Conservation (phyloP, 164 flowering plant species). For the Kalanchoe fedtschenkoi region DNA sequence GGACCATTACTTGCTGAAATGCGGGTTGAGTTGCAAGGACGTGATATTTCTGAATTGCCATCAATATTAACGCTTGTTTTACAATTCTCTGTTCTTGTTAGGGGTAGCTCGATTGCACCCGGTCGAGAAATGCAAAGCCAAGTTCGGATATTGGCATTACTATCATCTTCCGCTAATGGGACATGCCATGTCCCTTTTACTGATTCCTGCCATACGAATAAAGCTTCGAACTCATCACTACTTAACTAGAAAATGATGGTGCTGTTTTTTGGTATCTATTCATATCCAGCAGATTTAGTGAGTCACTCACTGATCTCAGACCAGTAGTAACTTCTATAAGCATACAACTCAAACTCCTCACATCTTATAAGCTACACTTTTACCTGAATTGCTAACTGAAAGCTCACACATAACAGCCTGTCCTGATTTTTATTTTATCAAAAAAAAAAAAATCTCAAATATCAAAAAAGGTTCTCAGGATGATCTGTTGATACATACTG, state of each 20-base stretch:
- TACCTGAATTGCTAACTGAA: no score
- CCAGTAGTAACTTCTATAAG: no score
- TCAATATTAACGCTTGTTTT: background rate
- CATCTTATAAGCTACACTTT: no score
- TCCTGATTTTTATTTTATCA: no score
- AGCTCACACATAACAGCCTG: no score
- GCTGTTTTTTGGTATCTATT: no score
- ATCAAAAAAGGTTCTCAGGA: background rate
- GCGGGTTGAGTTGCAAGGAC: background rate
- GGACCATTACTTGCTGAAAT: background rate
- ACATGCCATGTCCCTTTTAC: constrained; percentile 78
- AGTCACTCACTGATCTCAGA: no score
- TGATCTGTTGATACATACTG: background rate
- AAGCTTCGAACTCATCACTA: background rate
- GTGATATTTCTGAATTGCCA: background rate
- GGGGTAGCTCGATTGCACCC: constrained; percentile 1
- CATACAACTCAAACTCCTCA: no score
- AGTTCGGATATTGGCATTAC: constrained; percentile 27
- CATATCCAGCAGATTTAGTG: no score
- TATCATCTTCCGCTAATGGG: constrained; percentile 33
- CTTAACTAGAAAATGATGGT: no score
- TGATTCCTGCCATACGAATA: constrained; percentile 46
- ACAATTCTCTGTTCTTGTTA: background rate
- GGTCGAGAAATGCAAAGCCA: constrained; percentile 66
- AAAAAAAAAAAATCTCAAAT: no score